phyloP scores from a whole-genome alignment of 164 flowering plant species.

The Chloranthus sessilifolius region DNA sequence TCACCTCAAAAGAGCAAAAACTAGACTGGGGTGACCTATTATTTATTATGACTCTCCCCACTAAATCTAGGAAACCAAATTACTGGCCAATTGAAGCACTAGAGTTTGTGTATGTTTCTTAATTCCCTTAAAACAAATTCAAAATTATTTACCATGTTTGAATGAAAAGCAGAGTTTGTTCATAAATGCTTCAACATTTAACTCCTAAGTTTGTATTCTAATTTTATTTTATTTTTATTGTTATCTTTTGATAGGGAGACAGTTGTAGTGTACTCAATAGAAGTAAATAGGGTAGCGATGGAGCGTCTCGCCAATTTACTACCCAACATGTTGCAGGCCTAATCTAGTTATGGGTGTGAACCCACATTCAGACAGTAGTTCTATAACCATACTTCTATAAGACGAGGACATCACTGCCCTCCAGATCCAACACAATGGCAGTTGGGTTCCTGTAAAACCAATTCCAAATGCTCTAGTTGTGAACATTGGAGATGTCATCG shows the following conservation, averaged over 20 bases:
- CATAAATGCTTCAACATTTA: no score
- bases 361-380: slow-evolving; percentile 28
- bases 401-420: slow-evolving; percentile 22
- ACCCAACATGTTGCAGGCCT: slow-evolving; percentile 24
- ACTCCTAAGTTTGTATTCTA: background rate
- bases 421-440: slow-evolving; percentile 22
- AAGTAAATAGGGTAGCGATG: slow-evolving; percentile 12
- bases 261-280: slow-evolving; percentile 21
- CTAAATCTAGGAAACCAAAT: slow-evolving; percentile 9
- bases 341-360: slow-evolving; percentile 24
- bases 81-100: slow-evolving; percentile 16
- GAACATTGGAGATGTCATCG: slow-evolving; percentile 27
- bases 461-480: slow-evolving; percentile 26
- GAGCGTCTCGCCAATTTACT: slow-evolving; percentile 20
- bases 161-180: no score
- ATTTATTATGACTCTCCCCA: slow-evolving; percentile 12
- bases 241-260: slow-evolving; percentile 17
- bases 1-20: slow-evolving; percentile 20
- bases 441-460: slow-evolving; percentile 22
- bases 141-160: background rate
- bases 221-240: background rate
- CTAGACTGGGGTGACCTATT: slow-evolving; percentile 17
- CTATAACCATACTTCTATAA: slow-evolving; percentile 26
- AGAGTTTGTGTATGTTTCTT: slow-evolving; percentile 11
- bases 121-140: background rate